phyloP scores from a whole-genome alignment of 495 filamentous ascomycete genomes.

The Lentithecium fluviatile region DNA sequence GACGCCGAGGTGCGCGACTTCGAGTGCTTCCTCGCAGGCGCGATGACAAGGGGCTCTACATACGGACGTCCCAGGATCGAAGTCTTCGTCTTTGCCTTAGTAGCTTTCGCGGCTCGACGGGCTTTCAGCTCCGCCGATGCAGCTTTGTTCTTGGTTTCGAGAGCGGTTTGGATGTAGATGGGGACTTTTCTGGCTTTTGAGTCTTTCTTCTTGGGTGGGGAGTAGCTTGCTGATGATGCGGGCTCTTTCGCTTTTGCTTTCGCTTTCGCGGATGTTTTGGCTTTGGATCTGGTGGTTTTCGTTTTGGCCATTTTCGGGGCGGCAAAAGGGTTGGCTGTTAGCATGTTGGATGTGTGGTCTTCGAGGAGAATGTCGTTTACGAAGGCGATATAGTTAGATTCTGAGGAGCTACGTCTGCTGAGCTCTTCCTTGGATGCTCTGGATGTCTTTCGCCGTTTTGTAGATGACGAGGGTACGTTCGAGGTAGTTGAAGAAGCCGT shows the following conservation, averaged over 20 bases:
- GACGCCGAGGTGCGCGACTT: not conserved
- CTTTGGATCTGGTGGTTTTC: not conserved
- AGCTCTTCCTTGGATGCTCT: not conserved
- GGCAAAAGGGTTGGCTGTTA: not conserved
- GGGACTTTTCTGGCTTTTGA: not conserved
- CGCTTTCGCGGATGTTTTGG: not conserved
- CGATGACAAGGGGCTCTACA: constrained; percentile 11
- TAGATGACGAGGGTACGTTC: not conserved
- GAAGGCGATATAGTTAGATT: not conserved
- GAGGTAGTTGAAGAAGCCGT: too few relatives aligned
- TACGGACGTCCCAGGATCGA: constrained; percentile 7
- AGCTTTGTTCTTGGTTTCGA: not conserved
- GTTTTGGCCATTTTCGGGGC: not conserved
- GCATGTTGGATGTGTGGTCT: not conserved
- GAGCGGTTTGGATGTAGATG: not conserved
- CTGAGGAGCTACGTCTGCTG: not conserved
- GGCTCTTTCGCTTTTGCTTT: not conserved
- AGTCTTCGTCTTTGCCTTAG: not conserved
- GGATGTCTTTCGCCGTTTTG: not conserved
- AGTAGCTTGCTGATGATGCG: too few relatives aligned
- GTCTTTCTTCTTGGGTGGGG: too few relatives aligned
- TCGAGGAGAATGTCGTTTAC: not conserved
- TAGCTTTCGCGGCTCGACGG: not conserved
- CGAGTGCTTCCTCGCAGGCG: not conserved
- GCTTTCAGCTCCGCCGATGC: not conserved